Evolutionary conservation across 140 eudicot species (phyloP).

Genomic region (Erigeron philadelphicus): DNA sequence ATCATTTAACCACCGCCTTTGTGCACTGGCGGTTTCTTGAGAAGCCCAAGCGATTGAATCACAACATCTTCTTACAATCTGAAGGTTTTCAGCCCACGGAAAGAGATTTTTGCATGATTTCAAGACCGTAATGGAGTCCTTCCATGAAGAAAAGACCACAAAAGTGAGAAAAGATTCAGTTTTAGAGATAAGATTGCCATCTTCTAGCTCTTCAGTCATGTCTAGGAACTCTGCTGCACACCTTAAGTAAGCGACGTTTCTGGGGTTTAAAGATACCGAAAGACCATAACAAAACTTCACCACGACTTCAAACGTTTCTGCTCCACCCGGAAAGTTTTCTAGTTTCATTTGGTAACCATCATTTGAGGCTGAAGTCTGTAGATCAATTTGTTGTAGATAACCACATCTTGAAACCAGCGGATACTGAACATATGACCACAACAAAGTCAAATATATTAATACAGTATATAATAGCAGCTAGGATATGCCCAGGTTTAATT

Average conservation of each 20-base stretch:
- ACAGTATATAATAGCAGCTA: too few relatives aligned
- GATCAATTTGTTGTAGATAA: conserved; percentile 43
- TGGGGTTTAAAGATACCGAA: conserved; percentile 42
- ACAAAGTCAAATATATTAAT: too few relatives aligned
- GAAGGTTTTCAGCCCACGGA: conserved; percentile 82
- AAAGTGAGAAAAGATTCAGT: conserved; percentile 71
- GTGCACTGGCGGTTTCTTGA: conserved; percentile 19
- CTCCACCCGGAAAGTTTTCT: conserved; percentile 73
- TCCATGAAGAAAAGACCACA: conserved; percentile 68
- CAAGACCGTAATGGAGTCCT: conserved; percentile 57
- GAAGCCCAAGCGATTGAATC: conserved; percentile 58
- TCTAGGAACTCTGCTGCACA: conserved; percentile 78
- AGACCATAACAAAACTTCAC: conserved; percentile 60
- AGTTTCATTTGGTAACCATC: conserved; percentile 46
- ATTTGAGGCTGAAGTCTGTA: conserved; percentile 35
- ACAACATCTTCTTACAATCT: conserved; percentile 60
- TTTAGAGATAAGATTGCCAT: conserved; percentile 64
- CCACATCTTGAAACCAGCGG: conserved; percentile 62
- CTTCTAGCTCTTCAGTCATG: conserved; percentile 77
- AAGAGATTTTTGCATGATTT: conserved; percentile 56
- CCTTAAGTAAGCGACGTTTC: conserved; percentile 59
- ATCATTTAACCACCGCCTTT: conserved; percentile 54
- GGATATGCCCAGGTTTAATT: too few relatives aligned
- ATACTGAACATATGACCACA: conserved; percentile 33
- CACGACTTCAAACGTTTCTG: conserved; percentile 57